These are phyloP conservation scores for Fusarium udum DNA, from an alignment of 2,329 filamentous ascomycete species.

Conservation along the genomic window DNA sequence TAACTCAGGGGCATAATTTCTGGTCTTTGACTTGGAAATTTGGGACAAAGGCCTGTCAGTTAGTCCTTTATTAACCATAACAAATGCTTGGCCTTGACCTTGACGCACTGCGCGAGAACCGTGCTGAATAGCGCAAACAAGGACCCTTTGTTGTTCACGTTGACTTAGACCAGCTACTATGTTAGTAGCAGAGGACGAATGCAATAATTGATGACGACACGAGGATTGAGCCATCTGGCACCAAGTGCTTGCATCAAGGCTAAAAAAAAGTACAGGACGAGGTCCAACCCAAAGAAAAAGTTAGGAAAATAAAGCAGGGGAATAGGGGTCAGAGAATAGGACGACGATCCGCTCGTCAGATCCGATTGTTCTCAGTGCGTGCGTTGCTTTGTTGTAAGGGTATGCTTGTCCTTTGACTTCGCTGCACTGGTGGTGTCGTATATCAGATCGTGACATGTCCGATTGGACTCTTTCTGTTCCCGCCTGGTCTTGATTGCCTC, in stretches of 20 bases:
- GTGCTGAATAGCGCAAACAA: constrained; percentile 6
- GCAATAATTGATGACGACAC: constrained; percentile 18
- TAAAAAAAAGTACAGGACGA: background rate
- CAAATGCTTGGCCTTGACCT: background rate
- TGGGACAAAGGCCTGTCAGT: constrained; percentile 1
- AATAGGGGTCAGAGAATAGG: constrained; percentile 24
- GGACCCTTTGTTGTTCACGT: constrained; percentile 12
- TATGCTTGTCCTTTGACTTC: constrained; percentile 20
- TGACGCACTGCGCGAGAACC: constrained; percentile 1
- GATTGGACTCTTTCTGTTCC: constrained; percentile 16
- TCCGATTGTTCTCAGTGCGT: constrained; percentile 23
- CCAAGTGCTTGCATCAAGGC: constrained; percentile 5
- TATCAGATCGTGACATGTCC: constrained; percentile 3
- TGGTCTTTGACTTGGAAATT: background rate
- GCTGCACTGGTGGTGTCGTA: constrained; percentile 6
- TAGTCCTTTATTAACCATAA: background rate
- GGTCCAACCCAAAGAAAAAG: background rate
- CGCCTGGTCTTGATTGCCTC: constrained; percentile 1
- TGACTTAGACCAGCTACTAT: background rate
- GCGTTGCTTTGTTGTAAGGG: constrained; percentile 23
- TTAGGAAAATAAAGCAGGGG: background rate
- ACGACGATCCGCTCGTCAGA: constrained; percentile 13
- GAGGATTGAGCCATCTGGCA: constrained; percentile 16
- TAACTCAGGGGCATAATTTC: constrained; percentile 3
- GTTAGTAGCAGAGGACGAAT: background rate